Conservation (phyloP, 2,329 filamentous ascomycete species). For the Penicillium sp. region DNA sequence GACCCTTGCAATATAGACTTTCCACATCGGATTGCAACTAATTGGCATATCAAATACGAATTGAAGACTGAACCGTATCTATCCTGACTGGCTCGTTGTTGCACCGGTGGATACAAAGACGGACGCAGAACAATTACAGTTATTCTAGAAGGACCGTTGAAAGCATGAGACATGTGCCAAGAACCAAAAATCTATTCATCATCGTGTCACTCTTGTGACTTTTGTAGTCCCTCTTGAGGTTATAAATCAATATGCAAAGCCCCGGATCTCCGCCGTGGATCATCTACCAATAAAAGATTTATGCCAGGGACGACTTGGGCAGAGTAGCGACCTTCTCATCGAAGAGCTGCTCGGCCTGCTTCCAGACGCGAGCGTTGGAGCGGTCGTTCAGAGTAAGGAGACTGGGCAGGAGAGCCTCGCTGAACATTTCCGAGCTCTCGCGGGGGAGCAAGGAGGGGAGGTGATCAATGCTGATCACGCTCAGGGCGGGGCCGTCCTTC, state of each 20-base stretch:
- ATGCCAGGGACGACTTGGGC: slow-evolving; percentile 45
- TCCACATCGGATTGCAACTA: not conserved
- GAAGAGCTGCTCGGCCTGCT: slow-evolving; percentile 80
- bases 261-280: no score
- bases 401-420: slow-evolving; percentile 73
- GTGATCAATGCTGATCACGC: slow-evolving; percentile 86
- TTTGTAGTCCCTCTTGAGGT: slow-evolving; percentile 15
- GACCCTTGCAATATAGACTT: not conserved
- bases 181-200: not conserved
- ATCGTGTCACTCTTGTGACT: slow-evolving; percentile 8
- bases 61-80: not conserved
- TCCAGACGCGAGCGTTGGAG: slow-evolving; percentile 73
- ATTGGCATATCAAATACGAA: no score
- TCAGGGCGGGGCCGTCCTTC: slow-evolving; percentile 61
- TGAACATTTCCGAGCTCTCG: slow-evolving; percentile 86
- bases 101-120: not conserved
- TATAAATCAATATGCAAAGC: slow-evolving; percentile 14
- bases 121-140: not conserved
- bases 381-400: slow-evolving; percentile 77
- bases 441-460: slow-evolving; percentile 79
- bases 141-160: not conserved
- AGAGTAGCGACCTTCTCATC: slow-evolving; percentile 75
- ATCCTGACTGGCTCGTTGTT: not conserved
- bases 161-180: not conserved
- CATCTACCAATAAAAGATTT: slow-evolving; percentile 2